These are phyloP conservation scores for Tetradesmus obliquus DNA, from an alignment of 139 green algal genomes.

Conservation along the genomic window DNA sequence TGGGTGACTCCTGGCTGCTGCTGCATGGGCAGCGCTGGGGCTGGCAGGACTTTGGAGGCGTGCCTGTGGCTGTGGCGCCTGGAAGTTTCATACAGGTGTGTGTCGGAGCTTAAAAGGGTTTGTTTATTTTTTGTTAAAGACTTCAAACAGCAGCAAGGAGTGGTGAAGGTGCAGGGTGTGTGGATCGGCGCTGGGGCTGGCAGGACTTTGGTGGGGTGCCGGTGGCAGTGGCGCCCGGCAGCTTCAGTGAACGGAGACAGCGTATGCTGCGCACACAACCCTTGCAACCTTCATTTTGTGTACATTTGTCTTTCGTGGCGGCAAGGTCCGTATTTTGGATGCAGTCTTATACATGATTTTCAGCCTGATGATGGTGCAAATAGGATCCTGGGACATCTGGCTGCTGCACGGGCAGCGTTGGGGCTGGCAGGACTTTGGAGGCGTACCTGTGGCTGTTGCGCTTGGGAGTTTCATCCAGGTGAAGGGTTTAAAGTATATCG, in stretches of 20 bases:
- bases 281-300: too few species aligned
- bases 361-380: conserved; percentile 67
- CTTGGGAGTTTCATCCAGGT: conserved; percentile 76
- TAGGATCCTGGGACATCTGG: conserved; percentile 63
- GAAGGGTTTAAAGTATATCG: too few species aligned
- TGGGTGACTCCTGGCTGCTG: conserved; percentile 58
- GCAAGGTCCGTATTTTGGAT: too few species aligned
- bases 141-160: too few species aligned
- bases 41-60: conserved; percentile 73
- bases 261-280: too few species aligned
- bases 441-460: conserved; percentile 64
- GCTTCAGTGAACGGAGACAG: conserved; percentile 52
- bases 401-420: conserved; percentile 45
- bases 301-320: too few species aligned
- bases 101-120: too few species aligned
- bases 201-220: conserved; percentile 69
- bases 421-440: conserved; percentile 70
- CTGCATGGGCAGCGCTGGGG: conserved; percentile 52
- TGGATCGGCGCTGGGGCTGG: conserved; percentile 45
- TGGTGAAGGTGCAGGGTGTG: too few species aligned
- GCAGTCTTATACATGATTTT: conserved; percentile 35
- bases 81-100: conserved; percentile 71
- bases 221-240: conserved; percentile 70
- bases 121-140: too few species aligned
- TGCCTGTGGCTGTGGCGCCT: conserved; percentile 68